A percentile compares a stretch with the other conserved stretches of the same genome.
Evolutionary conservation across 106 monocot genomes (phyloP).

Genomic region (Dendrobium catenatum): DNA sequence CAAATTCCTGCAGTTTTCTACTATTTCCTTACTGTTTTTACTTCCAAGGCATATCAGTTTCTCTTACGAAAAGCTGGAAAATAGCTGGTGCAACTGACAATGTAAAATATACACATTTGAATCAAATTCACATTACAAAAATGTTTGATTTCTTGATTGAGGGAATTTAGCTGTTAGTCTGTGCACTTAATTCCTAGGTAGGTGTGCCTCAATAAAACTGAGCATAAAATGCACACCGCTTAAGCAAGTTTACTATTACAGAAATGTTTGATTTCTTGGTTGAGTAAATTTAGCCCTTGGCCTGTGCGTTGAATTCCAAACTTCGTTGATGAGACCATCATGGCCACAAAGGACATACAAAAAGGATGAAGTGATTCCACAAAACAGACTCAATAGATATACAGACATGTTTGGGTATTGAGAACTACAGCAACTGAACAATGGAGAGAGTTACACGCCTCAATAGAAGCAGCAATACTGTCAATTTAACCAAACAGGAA

Average conservation of each 20-base stretch:
- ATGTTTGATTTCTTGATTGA: no score
- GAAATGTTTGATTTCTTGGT: not conserved
- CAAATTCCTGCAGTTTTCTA: no score
- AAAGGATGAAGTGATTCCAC: not conserved
- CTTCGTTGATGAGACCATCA: not conserved
- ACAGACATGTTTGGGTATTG: not conserved
- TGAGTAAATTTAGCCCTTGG: not conserved
- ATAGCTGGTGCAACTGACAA: not conserved
- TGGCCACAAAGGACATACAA: not conserved
- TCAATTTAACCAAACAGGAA: no score
- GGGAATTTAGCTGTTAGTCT: no score
- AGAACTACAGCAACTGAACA: no score
- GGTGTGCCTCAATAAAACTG: no score
- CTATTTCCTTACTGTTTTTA: no score
- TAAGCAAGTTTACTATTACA: not conserved
- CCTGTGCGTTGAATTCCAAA: not conserved
- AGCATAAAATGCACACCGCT: not conserved
- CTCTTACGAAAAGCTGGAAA: not conserved
- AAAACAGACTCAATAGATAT: not conserved
- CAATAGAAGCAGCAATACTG: no score
- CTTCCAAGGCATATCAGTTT: no score
- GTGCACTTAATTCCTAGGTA: no score
- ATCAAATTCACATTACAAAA: not conserved
- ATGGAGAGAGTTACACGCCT: no score
- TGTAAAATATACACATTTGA: not conserved